Evolutionary conservation across 495 filamentous ascomycete genomes (phyloP).

Genomic region (Gamarada debralockiae): DNA sequence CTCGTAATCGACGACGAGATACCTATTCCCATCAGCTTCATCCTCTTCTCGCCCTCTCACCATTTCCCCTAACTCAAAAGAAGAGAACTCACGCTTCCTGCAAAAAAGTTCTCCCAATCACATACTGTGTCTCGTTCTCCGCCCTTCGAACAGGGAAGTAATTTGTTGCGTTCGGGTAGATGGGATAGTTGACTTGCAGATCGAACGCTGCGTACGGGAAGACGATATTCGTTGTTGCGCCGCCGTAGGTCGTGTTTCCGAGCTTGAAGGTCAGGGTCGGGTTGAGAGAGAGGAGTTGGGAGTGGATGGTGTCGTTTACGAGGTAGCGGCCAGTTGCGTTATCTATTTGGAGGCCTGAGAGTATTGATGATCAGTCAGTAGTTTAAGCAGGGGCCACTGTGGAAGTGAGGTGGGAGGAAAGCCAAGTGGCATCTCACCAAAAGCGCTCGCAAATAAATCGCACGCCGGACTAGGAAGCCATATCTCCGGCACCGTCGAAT

Average conservation of each 20-base stretch:
- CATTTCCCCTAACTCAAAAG: too few species aligned
- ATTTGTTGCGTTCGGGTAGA: conserved; percentile 27
- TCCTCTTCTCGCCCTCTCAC: neutral
- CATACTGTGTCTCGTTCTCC: conserved; percentile 47
- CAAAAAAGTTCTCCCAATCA: conserved; percentile 49
- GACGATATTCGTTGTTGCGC: conserved; percentile 38
- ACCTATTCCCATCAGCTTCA: neutral
- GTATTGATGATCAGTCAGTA: too few species aligned
- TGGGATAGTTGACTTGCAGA: conserved; percentile 35
- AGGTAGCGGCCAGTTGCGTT: conserved; percentile 42
- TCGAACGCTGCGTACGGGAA: conserved; percentile 52
- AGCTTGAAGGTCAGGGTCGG: conserved; percentile 47
- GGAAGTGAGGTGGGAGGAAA: too few species aligned
- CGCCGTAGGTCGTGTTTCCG: conserved; percentile 30
- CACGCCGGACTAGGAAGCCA: conserved; percentile 51
- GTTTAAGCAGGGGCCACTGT: too few species aligned
- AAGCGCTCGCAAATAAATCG: conserved; percentile 46
- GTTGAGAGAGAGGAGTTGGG: conserved; percentile 36
- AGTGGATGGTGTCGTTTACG: conserved; percentile 40
- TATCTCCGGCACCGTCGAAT: conserved; percentile 50
- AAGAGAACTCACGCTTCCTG: conserved; percentile 52
- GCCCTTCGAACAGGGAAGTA: conserved; percentile 53
- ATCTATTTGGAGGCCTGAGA: too few species aligned
- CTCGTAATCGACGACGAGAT: conserved; percentile 13
- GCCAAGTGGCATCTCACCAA: too few species aligned